Percentiles rank a stretch among this genome's conserved stretches.
Conservation (phyloP, 2,329 filamentous ascomycete genomes). For the Chaetomium sp. region DNA sequence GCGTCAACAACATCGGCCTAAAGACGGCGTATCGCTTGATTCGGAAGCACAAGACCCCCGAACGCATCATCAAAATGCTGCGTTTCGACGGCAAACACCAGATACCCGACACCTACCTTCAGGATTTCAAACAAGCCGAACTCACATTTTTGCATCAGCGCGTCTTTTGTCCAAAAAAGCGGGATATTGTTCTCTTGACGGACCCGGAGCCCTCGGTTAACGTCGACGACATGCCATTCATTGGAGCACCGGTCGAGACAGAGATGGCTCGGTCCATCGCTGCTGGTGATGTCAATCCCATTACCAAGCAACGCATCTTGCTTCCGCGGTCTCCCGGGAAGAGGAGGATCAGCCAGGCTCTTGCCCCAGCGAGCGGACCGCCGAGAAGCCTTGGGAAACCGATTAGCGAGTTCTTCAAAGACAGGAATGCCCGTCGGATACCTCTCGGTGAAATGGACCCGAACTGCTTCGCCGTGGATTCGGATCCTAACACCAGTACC, state of each 20-base stretch:
- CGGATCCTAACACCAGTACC: constrained; percentile 48
- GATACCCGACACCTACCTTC: constrained; percentile 79
- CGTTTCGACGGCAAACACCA: constrained; percentile 86
- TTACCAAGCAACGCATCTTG: constrained; percentile 72
- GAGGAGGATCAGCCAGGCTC: constrained; percentile 43
- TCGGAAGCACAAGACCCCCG: constrained; percentile 84
- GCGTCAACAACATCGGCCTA: constrained; percentile 81
- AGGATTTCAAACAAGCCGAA: constrained; percentile 82
- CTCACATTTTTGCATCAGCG: constrained; percentile 92
- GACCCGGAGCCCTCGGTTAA: constrained; percentile 64
- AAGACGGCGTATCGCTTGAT: constrained; percentile 93
- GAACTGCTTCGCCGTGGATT: constrained; percentile 60
- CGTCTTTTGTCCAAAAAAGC: constrained; percentile 79
- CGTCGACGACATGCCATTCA: constrained; percentile 73
- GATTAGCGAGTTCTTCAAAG: constrained; percentile 58
- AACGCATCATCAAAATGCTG: constrained; percentile 77
- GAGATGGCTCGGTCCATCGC: constrained; percentile 74
- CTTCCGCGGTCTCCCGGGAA: constrained; percentile 46
- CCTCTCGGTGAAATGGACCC: constrained; percentile 65
- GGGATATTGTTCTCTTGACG: constrained; percentile 75
- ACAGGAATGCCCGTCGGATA: constrained; percentile 47
- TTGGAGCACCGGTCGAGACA: constrained; percentile 72
- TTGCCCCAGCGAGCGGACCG: constrained; percentile 34
- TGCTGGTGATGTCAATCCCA: constrained; percentile 81
- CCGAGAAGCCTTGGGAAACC: constrained; percentile 48